Evolutionary conservation across 208 protist genomes (phyloP), one percentile per base, ranked within the genome.

Genomic region (Crithidia brevicula): DNA sequence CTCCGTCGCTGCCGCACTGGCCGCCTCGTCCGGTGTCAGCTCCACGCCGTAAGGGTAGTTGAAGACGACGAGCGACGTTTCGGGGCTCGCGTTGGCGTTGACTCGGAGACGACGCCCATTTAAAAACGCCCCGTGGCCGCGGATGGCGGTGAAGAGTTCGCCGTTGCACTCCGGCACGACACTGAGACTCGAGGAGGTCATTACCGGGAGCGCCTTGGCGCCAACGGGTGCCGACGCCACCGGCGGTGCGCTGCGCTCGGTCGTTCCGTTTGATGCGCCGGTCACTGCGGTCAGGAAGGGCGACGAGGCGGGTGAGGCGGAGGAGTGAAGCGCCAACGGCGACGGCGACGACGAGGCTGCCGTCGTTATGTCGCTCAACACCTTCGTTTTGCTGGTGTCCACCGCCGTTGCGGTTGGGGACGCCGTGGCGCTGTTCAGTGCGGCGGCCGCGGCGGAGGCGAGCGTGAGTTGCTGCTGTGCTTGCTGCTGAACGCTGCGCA

Each of bases 121-220:
- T 8, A 83, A 34, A 46, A 78, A 95, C 18, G 61, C 53, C 0
- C 89, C 89, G 33, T 78, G 54, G 11, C 86, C 88, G n/a, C 76
- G 70, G 45, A 93, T 82, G 16, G 85, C 89, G 15, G 81, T 87
- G 70, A 83, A 93, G 56, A 93, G 60, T 61, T 95, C 89, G 3
- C 83, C 83, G 27, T 67, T 43, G 60, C 72, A 74, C 65, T 86
- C 59, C 47, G 66, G 57, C 43, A 78, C 43, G 25, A 51, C 52
- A 36, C 66, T 49, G 31, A 50, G 46, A 47, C 28, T 62, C 25
- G 60, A 45, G 51, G 45, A 40, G 31, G 49, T 57, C 27, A 52
- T 57, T 20, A 18, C 8, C 46, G 47, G 33, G 33, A 46, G 33
- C 25, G 67, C 11, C 27, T 27, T 4, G 6, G 63, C 11, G n/a